Conservation (phyloP, 2,329 filamentous ascomycete species). For the Conoideocrella luteorostrata region DNA sequence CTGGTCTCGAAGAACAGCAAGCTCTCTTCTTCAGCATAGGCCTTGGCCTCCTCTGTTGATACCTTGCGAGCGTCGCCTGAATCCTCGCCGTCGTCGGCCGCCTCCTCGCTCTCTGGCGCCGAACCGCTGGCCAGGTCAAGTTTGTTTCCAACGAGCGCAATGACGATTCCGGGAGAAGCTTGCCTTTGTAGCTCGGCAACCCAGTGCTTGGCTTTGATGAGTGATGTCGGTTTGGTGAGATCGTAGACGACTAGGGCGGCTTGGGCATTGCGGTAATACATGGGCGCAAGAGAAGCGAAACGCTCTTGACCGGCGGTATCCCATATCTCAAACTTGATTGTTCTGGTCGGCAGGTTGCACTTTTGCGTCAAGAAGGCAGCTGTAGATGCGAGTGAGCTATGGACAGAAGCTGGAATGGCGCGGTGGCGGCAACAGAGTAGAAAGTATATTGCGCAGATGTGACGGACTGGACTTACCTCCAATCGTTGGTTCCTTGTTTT, state of each 20-base stretch:
- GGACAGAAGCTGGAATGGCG: slow-evolving; percentile 1
- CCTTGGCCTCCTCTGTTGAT: slow-evolving; percentile 81
- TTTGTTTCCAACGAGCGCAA: slow-evolving; percentile 96
- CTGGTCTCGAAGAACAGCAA: slow-evolving; percentile 97
- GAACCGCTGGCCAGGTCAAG: slow-evolving; percentile 72
- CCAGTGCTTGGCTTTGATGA: slow-evolving; percentile 98
- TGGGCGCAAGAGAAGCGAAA: slow-evolving; percentile 91
- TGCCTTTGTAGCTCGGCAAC: slow-evolving; percentile 95
- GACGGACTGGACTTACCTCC: slow-evolving; percentile 59
- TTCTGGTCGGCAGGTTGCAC: slow-evolving; percentile 89
- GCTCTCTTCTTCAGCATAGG: slow-evolving; percentile 90
- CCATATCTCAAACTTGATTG: slow-evolving; percentile 95
- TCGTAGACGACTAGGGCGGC: slow-evolving; percentile 98
- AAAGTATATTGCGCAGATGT: background rate
- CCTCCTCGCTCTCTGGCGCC: slow-evolving; percentile 39
- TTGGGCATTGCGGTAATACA: slow-evolving; percentile 99
- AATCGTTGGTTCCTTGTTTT: slow-evolving; percentile 99
- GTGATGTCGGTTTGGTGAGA: slow-evolving; percentile 89
- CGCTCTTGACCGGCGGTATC: slow-evolving; percentile 97
- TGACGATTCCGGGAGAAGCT: slow-evolving; percentile 92
- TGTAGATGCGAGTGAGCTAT: slow-evolving; percentile 30
- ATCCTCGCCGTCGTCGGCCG: slow-evolving; percentile 52
- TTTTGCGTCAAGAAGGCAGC: slow-evolving; percentile 98
- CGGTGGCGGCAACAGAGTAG: background rate
- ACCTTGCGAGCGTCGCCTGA: slow-evolving; percentile 78